These are phyloP conservation scores for Mortierella antarctica DNA, from an alignment of 192 early-diverging fungal species.

Conservation along the genomic window DNA sequence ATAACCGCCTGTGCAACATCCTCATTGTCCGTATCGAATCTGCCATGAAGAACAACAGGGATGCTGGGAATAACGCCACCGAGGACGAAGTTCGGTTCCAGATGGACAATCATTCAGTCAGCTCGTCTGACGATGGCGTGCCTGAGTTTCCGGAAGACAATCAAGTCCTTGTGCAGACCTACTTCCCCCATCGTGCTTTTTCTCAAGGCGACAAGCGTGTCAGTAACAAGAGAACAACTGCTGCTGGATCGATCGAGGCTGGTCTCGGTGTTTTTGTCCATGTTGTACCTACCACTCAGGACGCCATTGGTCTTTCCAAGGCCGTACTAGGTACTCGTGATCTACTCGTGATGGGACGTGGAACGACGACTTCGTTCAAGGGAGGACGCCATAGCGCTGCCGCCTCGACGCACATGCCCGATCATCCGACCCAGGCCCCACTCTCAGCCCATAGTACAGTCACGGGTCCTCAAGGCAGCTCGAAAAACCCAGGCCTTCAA, in stretches of 20 bases:
- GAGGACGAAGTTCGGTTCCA: neutral
- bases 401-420: conserved; percentile 2
- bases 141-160: conserved; percentile 20
- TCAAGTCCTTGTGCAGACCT: conserved; percentile 18
- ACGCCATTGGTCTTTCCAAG: conserved; percentile 50
- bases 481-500: conserved; percentile 23
- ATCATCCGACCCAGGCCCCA: neutral
- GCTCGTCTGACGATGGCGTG: conserved; percentile 5
- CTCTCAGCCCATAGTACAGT: neutral
- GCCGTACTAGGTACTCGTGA: conserved; percentile 55
- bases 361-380: conserved; percentile 6
- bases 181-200: conserved; percentile 27
- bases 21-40: conserved; percentile 32
- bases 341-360: conserved; percentile 61
- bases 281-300: conserved; percentile 48
- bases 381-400: conserved; percentile 7
- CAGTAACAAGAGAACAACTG: conserved; percentile 3
- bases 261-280: conserved; percentile 36
- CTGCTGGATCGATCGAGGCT: conserved; percentile 11
- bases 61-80: neutral
- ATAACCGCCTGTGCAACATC: conserved; percentile 36
- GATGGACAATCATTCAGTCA: conserved; percentile 14
- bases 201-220: neutral
- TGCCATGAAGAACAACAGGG: neutral
- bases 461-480: conserved; percentile 2